Evolutionary conservation across 768 basidiomycete species (phyloP).

Genomic region (Nidula microcarpa): DNA sequence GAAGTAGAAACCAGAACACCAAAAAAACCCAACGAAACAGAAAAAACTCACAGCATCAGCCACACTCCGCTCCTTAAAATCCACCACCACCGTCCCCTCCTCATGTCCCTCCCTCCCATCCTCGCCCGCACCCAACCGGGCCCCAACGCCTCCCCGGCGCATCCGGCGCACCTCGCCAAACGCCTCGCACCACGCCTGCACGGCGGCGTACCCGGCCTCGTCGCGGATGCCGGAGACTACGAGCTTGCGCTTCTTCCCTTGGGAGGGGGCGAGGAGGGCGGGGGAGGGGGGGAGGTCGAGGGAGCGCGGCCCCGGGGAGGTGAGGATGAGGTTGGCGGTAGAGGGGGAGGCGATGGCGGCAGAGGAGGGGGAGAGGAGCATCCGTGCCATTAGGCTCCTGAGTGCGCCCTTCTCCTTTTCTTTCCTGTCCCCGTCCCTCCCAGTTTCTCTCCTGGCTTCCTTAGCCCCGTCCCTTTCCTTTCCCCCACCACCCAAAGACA

Average conservation of each 20-base stretch:
- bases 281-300: background rate
- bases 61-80: constrained; percentile 32
- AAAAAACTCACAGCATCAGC: constrained; percentile 30
- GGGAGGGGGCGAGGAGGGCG: background rate
- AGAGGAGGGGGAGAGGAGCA: background rate
- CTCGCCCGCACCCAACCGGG: too few relatives aligned
- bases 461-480: too few relatives aligned
- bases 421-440: background rate
- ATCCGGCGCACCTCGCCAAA: constrained; percentile 30
- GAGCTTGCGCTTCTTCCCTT: constrained; percentile 20
- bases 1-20: background rate
- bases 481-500: too few relatives aligned
- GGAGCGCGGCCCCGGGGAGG: background rate
- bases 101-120: background rate
- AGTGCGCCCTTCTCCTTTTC: background rate
- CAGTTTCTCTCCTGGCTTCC: too few relatives aligned
- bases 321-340: background rate
- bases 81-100: constrained; percentile 9
- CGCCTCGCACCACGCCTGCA: constrained; percentile 30
- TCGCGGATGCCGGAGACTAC: constrained; percentile 27
- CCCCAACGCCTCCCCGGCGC: constrained; percentile 1
- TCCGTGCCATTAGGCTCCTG: background rate
- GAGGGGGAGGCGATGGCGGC: background rate
- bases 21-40: background rate
- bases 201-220: constrained; percentile 20